Percentiles rank a stretch among this genome's conserved stretches.
Evolutionary conservation across 805 yeast species (phyloP).

Genomic region (Deakozyma indianensis): DNA sequence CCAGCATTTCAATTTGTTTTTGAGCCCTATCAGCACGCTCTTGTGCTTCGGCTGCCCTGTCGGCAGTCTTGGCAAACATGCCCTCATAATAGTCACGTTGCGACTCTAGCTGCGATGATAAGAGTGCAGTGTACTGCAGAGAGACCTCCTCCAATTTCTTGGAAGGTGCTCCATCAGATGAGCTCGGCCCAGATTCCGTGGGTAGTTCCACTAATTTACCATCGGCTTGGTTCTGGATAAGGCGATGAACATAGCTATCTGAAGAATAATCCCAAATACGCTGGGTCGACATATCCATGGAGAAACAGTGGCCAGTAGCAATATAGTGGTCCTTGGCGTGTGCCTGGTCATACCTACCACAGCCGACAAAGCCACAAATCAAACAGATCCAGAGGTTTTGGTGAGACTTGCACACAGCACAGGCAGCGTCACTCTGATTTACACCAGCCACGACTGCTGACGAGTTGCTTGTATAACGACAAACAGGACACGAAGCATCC

Average conservation of each 20-base stretch:
- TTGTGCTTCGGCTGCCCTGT: constrained; percentile 13
- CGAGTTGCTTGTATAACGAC: constrained; percentile 51
- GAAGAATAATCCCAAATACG: constrained; percentile 94
- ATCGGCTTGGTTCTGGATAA: constrained; percentile 72
- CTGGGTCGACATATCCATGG: constrained; percentile 75
- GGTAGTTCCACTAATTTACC: constrained; percentile 80
- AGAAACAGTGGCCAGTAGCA: constrained; percentile 69
- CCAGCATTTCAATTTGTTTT: constrained; percentile 7
- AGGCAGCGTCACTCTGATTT: constrained; percentile 4
- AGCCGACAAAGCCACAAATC: constrained; percentile 84
- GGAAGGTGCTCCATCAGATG: constrained; percentile 7
- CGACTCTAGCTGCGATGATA: constrained; percentile 69
- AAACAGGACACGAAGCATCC: constrained; percentile 83
- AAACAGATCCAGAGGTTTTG: constrained; percentile 78
- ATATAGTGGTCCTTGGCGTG: constrained; percentile 79
- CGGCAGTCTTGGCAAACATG: constrained; percentile 25
- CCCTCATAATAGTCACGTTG: constrained; percentile 73
- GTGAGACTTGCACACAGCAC: constrained; percentile 45
- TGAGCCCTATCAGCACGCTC: constrained; percentile 14
- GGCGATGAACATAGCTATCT: constrained; percentile 76
- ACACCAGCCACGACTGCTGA: constrained; percentile 11
- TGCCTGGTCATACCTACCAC: constrained; percentile 74
- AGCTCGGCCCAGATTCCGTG: constrained; percentile 10
- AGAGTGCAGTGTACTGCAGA: constrained; percentile 64
- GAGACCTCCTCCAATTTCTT: constrained; percentile 45